These are phyloP conservation scores for Tulasnella calospora DNA, from an alignment of 768 basidiomycete genomes.

Conservation along the genomic window DNA sequence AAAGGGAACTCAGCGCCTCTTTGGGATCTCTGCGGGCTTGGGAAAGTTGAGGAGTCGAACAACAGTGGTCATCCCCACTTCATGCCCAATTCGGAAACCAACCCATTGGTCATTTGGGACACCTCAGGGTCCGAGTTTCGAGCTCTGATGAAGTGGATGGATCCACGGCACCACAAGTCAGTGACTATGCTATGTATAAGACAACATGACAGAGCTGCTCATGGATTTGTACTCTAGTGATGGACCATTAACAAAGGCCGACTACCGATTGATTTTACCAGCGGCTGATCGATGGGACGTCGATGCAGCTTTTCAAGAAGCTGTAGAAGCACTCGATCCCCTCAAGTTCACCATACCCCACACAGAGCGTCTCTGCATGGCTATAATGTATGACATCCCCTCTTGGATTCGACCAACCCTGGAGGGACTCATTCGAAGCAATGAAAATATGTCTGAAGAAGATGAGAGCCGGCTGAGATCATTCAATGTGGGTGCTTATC, in stretches of 20 bases:
- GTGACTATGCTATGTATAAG: no score
- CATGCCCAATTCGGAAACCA: background rate
- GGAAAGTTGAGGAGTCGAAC: background rate
- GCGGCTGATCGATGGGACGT: background rate
- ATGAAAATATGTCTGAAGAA: background rate
- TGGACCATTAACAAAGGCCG: no score
- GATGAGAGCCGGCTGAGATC: background rate
- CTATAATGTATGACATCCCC: background rate
- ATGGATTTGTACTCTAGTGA: no score
- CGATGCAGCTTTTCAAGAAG: background rate
- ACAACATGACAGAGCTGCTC: no score
- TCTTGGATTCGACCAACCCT: background rate
- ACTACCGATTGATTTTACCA: background rate
- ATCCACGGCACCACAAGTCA: background rate
- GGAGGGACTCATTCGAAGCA: background rate
- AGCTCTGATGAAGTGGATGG: background rate
- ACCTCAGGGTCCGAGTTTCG: background rate
- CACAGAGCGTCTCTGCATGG: background rate
- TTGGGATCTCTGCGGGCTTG: background rate
- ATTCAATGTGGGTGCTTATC: no score
- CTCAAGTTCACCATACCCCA: background rate
- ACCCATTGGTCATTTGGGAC: background rate
- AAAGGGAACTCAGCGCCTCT: background rate
- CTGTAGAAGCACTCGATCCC: background rate
- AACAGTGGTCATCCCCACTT: background rate